Percentiles rank a stretch among this genome's conserved stretches.
These are phyloP conservation scores for Symbiodinium natans DNA, from an alignment of 73 alveolate species.

Conservation along the genomic window DNA sequence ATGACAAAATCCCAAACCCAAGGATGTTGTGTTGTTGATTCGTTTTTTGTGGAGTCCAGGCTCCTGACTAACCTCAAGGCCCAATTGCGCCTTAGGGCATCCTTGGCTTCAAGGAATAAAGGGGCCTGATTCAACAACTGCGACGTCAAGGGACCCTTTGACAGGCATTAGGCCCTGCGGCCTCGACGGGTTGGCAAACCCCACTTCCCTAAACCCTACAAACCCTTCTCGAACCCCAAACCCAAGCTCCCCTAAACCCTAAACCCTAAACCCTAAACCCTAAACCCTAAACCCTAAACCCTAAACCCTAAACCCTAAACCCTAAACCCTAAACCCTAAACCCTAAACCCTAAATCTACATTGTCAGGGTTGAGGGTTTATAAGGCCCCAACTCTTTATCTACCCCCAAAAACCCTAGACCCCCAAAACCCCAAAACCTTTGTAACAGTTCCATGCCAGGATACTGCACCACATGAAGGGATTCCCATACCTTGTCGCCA, in stretches of 20 bases:
- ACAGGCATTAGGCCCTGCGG: too few species aligned
- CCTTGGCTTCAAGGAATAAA: too few species aligned
- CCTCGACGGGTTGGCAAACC: too few species aligned
- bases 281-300: neutral
- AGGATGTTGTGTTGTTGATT: neutral
- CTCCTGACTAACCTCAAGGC: neutral
- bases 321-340: neutral
- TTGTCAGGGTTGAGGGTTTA: neutral
- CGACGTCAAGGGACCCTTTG: too few species aligned
- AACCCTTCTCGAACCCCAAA: neutral
- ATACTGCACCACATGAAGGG: constrained; percentile 64
- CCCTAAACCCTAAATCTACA: neutral
- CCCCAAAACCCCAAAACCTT: neutral
- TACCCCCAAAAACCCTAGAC: neutral
- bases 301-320: neutral
- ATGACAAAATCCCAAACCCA: too few species aligned
- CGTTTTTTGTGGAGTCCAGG: neutral
- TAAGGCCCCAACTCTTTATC: too few species aligned
- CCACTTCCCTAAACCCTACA: neutral
- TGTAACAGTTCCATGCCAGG: neutral
- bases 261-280: neutral
- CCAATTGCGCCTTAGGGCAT: neutral
- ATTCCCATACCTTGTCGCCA: constrained; percentile 78
- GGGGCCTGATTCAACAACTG: too few species aligned
- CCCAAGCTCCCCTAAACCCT: neutral